Conservation (phyloP, 176 grass and related monocot species). For the Hordeum vulgare region DNA sequence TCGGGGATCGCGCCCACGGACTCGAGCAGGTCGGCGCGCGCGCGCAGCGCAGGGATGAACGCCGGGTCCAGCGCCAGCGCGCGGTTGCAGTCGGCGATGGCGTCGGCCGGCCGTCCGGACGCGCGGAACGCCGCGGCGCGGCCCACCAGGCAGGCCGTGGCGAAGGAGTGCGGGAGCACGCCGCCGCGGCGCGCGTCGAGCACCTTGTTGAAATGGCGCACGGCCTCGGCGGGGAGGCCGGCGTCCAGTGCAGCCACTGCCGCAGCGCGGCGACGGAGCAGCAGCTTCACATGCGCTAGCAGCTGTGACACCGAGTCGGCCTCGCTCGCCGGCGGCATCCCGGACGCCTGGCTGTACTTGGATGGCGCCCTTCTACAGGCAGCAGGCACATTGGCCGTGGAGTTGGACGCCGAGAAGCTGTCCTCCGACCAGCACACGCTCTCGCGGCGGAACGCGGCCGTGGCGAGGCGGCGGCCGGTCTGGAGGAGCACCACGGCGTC, state of each 20-base stretch:
- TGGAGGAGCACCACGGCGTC: slow-evolving; percentile 79
- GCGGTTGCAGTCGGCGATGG: slow-evolving; percentile 85
- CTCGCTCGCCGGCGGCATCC: slow-evolving; percentile 1
- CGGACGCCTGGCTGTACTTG: slow-evolving; percentile 5
- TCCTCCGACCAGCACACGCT: slow-evolving; percentile 79
- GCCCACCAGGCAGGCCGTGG: slow-evolving; percentile 69
- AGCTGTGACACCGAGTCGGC: slow-evolving; percentile 60
- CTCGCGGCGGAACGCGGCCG: slow-evolving; percentile 73
- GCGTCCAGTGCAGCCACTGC: slow-evolving; percentile 71
- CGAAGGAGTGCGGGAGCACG: slow-evolving; percentile 67
- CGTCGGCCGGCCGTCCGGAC: slow-evolving; percentile 46
- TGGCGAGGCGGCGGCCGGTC: slow-evolving; percentile 67
- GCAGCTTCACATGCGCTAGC: slow-evolving; percentile 66
- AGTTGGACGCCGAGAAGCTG: slow-evolving; percentile 44
- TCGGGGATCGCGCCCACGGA: slow-evolving; percentile 45
- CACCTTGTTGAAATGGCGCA: slow-evolving; percentile 83
- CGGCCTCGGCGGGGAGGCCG: slow-evolving; percentile 50
- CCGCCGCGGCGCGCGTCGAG: slow-evolving; percentile 75
- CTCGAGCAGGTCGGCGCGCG: slow-evolving; percentile 70
- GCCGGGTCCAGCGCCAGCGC: slow-evolving; percentile 75
- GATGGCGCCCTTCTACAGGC: not conserved
- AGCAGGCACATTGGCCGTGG: not conserved
- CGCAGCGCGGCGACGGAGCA: slow-evolving; percentile 67
- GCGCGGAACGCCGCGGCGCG: slow-evolving; percentile 67
- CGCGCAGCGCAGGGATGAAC: slow-evolving; percentile 83